Percentiles rank a stretch among this genome's conserved stretches.
These are phyloP conservation scores for Chrysoporthe cubensis DNA, from an alignment of 2,329 filamentous ascomycete genomes.

Conservation along the genomic window DNA sequence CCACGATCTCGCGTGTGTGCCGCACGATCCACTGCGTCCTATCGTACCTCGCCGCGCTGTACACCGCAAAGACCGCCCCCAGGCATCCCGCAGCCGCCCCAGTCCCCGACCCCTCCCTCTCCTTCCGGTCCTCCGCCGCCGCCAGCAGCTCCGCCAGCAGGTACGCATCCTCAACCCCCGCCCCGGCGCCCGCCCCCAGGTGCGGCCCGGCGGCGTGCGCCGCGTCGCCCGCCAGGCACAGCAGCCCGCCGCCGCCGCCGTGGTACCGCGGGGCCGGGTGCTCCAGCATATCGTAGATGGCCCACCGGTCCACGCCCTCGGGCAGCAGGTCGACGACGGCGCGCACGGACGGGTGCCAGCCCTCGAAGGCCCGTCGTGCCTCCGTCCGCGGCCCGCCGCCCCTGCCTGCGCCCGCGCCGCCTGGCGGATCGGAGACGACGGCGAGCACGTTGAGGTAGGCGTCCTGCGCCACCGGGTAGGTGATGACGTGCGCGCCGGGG, in stretches of 20 bases:
- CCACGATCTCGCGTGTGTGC: conserved; percentile 43
- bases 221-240: conserved; percentile 59
- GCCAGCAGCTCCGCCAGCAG: conserved; percentile 45
- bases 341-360: conserved; percentile 46
- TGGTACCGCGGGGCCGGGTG: conserved; percentile 50
- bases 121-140: not conserved
- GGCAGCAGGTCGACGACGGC: conserved; percentile 49
- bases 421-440: not conserved
- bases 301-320: conserved; percentile 56
- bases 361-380: conserved; percentile 44
- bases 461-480: conserved; percentile 63
- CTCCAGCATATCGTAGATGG: conserved; percentile 55
- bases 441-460: conserved; percentile 30
- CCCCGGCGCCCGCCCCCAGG: conserved; percentile 59
- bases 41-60: conserved; percentile 42
- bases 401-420: conserved; percentile 32
- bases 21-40: conserved; percentile 49
- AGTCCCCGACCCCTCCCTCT: conserved; percentile 11
- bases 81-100: not conserved
- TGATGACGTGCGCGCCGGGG: conserved; percentile 60
- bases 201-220: conserved; percentile 61
- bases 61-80: conserved; percentile 42
- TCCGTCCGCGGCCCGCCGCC: conserved; percentile 31
- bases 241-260: conserved; percentile 37
- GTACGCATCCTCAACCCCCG: conserved; percentile 59